phyloP scores from a whole-genome alignment of 1,284 basidiomycete species.

The Cutaneotrichosporon sp. region DNA sequence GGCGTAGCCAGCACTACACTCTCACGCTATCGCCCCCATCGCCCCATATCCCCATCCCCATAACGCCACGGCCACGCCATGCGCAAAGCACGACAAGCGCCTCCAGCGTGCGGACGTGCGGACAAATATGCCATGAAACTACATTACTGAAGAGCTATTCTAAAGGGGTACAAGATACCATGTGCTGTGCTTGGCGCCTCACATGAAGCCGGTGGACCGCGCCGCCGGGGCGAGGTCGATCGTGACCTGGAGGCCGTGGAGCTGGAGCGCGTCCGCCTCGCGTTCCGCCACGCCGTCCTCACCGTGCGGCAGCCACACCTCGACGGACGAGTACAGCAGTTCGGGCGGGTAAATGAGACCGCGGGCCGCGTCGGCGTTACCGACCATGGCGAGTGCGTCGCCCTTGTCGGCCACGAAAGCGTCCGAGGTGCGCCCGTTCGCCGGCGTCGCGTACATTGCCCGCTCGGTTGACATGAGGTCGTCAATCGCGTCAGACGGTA shows the following conservation, averaged over 20 bases:
- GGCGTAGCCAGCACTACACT: too few relatives aligned
- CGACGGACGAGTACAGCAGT: slow-evolving; percentile 64
- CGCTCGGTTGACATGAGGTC: slow-evolving; percentile 66
- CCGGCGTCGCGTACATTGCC: slow-evolving; percentile 46
- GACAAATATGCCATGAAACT: not conserved
- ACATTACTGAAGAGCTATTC: not conserved
- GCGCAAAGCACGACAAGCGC: too few relatives aligned
- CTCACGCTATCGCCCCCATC: too few relatives aligned
- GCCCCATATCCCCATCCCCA: too few relatives aligned
- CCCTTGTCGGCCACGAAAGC: not conserved
- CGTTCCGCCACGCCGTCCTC: slow-evolving; percentile 56
- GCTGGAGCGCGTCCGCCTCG: slow-evolving; percentile 28
- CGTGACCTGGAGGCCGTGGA: slow-evolving; percentile 26
- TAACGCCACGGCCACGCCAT: too few relatives aligned
- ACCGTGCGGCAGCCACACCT: slow-evolving; percentile 75
- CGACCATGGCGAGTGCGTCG: not conserved
- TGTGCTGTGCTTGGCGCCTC: too few relatives aligned
- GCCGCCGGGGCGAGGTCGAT: slow-evolving; percentile 18
- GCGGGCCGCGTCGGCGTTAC: slow-evolving; percentile 19
- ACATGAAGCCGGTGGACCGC: not conserved
- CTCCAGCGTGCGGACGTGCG: too few relatives aligned
- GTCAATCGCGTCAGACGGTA: slow-evolving; percentile 50
- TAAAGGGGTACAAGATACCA: not conserved
- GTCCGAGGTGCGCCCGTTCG: not conserved
- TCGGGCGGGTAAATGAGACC: slow-evolving; percentile 74